Evolutionary conservation across 768 basidiomycete species (phyloP).

Genomic region (Amanita pseudoporphyria): DNA sequence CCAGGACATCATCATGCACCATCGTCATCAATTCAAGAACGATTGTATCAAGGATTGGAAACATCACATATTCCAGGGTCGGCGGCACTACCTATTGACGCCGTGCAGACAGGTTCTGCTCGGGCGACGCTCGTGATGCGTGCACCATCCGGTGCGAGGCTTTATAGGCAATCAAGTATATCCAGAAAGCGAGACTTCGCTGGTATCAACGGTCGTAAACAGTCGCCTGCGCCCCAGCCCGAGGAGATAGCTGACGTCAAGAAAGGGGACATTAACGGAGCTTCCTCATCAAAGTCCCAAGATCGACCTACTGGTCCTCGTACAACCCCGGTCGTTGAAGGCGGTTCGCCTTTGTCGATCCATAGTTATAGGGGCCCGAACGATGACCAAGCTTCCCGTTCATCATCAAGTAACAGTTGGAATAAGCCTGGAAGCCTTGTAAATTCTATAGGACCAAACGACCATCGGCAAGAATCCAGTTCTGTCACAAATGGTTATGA

Average conservation of each 20-base stretch:
- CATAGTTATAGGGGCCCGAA: background rate
- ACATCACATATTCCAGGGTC: constrained; percentile 23
- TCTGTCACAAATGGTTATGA: background rate
- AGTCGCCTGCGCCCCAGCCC: background rate
- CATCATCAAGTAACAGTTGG: background rate
- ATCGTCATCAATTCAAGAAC: constrained; percentile 12
- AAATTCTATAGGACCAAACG: background rate
- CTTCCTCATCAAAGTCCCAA: background rate
- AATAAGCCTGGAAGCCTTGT: background rate
- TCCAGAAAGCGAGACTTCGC: background rate
- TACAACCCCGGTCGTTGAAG: background rate
- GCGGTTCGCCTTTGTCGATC: background rate
- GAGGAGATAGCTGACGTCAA: background rate
- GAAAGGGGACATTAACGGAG: background rate
- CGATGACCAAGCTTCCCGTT: background rate
- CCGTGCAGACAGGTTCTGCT: constrained; percentile 24
- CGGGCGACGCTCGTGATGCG: constrained; percentile 33
- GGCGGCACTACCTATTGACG: constrained; percentile 18
- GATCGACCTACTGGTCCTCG: background rate
- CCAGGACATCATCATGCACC: no score
- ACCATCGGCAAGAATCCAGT: background rate
- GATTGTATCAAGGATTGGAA: background rate
- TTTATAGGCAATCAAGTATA: constrained; percentile 27
- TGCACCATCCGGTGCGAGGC: constrained; percentile 28
- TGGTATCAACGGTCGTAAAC: background rate